These are phyloP conservation scores for Venturia pyrina DNA, from an alignment of 2,329 filamentous ascomycete species.

Conservation along the genomic window DNA sequence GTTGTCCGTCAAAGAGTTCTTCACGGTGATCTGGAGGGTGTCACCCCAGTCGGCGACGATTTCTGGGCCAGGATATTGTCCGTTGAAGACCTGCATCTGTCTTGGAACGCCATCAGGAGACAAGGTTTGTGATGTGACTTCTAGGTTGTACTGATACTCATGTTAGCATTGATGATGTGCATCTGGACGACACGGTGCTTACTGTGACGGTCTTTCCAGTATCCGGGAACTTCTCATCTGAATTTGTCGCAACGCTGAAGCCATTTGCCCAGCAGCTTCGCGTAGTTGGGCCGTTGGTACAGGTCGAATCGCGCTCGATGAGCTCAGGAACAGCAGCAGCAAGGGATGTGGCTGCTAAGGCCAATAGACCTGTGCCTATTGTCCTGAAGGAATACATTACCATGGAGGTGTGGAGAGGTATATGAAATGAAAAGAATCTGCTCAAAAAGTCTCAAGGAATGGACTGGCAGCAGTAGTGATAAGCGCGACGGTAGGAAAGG, in stretches of 20 bases:
- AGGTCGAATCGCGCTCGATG: not conserved
- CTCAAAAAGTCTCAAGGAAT: constrained; percentile 7
- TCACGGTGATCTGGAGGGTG: constrained; percentile 30
- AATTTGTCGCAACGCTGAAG: constrained; percentile 22
- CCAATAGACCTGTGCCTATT: constrained; percentile 9
- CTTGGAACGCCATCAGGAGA: constrained; percentile 37
- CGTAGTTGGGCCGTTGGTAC: constrained; percentile 11
- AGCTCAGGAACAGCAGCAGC: constrained; percentile 1
- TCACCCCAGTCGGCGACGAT: constrained; percentile 35
- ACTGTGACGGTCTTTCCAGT: constrained; percentile 23
- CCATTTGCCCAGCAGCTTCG: constrained; percentile 23
- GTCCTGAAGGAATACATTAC: constrained; percentile 8
- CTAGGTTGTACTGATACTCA: constrained; percentile 31
- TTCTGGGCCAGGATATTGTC: constrained; percentile 37
- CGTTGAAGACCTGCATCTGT: constrained; percentile 34
- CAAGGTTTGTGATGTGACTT: constrained; percentile 32
- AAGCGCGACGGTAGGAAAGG: not conserved
- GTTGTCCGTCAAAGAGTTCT: constrained; percentile 28
- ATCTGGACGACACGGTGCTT: not conserved
- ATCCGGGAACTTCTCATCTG: constrained; percentile 20
- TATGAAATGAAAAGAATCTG: constrained; percentile 5
- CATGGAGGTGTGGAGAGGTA: not conserved
- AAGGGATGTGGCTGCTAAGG: constrained; percentile 1
- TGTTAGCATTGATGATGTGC: not conserved
- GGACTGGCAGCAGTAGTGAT: not conserved